Base-by-base conservation (phyloP, 345 rosid genomes). In the Ceriops zippeliana region DNA sequence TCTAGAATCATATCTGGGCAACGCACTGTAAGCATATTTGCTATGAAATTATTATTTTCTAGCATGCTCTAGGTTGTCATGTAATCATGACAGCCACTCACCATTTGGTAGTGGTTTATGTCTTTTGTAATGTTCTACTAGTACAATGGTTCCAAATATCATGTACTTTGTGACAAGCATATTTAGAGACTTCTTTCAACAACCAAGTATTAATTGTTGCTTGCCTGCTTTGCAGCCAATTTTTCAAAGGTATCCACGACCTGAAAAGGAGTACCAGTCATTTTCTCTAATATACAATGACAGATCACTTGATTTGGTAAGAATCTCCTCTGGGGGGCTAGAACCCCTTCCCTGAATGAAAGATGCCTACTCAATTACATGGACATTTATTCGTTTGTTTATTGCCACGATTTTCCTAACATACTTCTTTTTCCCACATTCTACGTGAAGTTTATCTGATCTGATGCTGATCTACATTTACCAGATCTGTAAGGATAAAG, bases 181-280 rank as follows among this genome's bases (percentile, higher is more conserved):
- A 21, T 28, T 11, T 21, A 15, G 49, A 42, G 49, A 13, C 17
- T 3, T 11, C 49, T 42, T 42, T 42, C 49, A 0, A 42, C 16
- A 42, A 42, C 17, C 49, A 13, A 42, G 17, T 42, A 84, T 76
- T 68, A 66, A 58, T 57, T 21, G 27, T 27, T 9, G 49, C 56
- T 27, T 9, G 52, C 58, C 52, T 69, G 21, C 19, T 58, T 73
- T 82, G 78, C 92, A 91, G 99, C 96, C 93, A 67, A 95, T 91
- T 73, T 95, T 95, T 80, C 98, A 91, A 81, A 85, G 99, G 81
- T 83, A 90, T 84, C 99, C 97, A 52, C 92, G 98, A 27, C 99
- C 99, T 10, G 99, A 95, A 86, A 95, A 95, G 87, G 99, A 95
- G 79, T 95, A 91, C 72, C 99, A 95, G 80, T 95, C 99, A 13